Conservation (phyloP, 2,329 filamentous ascomycete genomes). For the Fusarium longipes region DNA sequence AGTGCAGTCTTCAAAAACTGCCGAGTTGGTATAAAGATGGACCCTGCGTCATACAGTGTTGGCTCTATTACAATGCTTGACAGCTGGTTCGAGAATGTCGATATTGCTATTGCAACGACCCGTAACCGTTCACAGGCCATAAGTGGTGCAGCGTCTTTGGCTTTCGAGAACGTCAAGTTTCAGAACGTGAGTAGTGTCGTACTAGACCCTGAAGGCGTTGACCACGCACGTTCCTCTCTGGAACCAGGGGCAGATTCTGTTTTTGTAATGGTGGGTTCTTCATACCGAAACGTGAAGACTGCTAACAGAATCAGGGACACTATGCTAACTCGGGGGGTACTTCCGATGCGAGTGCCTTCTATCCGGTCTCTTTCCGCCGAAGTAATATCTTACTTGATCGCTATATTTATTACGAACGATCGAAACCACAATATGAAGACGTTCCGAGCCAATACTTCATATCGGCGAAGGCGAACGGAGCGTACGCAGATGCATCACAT, state of each 20-base stretch:
- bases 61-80: slow-evolving; percentile 82
- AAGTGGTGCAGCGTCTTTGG: slow-evolving; percentile 56
- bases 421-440: slow-evolving; percentile 78
- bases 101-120: slow-evolving; percentile 75
- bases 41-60: slow-evolving; percentile 64
- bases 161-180: slow-evolving; percentile 62
- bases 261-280: slow-evolving; percentile 45
- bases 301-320: slow-evolving; percentile 43
- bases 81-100: slow-evolving; percentile 74
- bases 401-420: slow-evolving; percentile 73
- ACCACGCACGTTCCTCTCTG: slow-evolving; percentile 29
- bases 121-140: slow-evolving; percentile 48
- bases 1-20: slow-evolving; percentile 72
- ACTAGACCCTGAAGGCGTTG: slow-evolving; percentile 31
- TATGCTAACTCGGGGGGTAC: slow-evolving; percentile 38
- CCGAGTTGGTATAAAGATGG: slow-evolving; percentile 74
- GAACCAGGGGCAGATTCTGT: slow-evolving; percentile 19
- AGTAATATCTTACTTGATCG: slow-evolving; percentile 61
- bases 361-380: slow-evolving; percentile 26
- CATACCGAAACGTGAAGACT: neutral
- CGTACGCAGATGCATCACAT: slow-evolving; percentile 74
- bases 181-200: slow-evolving; percentile 49
- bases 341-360: slow-evolving; percentile 41
- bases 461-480: slow-evolving; percentile 67
- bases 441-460: slow-evolving; percentile 70